Conservation (phyloP, 129 eudicot species). For the Tagetes erecta region DNA sequence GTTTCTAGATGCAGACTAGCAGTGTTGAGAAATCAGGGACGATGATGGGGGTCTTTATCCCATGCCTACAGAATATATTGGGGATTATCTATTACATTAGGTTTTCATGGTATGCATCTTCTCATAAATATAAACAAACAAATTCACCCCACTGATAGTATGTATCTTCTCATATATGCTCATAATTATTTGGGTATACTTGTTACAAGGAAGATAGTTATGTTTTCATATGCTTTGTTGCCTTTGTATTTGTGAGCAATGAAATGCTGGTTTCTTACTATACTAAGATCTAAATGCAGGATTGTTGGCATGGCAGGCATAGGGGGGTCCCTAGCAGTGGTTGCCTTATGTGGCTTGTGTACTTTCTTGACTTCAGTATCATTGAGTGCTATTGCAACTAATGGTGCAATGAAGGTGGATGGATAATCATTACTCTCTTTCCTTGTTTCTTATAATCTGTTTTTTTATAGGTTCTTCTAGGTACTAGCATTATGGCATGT, state of each 20-base stretch:
- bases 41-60: conserved; percentile 95
- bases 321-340: conserved; percentile 76
- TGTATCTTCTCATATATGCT: conserved; percentile 17
- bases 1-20: conserved; percentile 45
- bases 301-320: conserved; percentile 99
- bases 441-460: conserved; percentile 14
- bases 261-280: conserved; percentile 25
- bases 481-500: conserved; percentile 13
- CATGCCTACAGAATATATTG: conserved; percentile 93
- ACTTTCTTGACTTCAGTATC: conserved; percentile 93
- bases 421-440: conserved; percentile 21
- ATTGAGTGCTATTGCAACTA: conserved; percentile 96
- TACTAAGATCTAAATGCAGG: conserved; percentile 52
- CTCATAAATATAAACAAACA: neutral
- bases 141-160: conserved; percentile 44
- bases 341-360: conserved; percentile 88
- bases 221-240: neutral
- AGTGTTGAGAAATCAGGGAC: conserved; percentile 74
- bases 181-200: conserved; percentile 3
- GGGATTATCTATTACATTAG: conserved; percentile 95
- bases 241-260: neutral
- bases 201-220: neutral
- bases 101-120: conserved; percentile 74
- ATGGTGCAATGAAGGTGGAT: conserved; percentile 99
- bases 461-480: neutral